These are phyloP conservation scores for Mesotaenium endlicherianum DNA, from an alignment of 139 green algal species.

Conservation along the genomic window DNA sequence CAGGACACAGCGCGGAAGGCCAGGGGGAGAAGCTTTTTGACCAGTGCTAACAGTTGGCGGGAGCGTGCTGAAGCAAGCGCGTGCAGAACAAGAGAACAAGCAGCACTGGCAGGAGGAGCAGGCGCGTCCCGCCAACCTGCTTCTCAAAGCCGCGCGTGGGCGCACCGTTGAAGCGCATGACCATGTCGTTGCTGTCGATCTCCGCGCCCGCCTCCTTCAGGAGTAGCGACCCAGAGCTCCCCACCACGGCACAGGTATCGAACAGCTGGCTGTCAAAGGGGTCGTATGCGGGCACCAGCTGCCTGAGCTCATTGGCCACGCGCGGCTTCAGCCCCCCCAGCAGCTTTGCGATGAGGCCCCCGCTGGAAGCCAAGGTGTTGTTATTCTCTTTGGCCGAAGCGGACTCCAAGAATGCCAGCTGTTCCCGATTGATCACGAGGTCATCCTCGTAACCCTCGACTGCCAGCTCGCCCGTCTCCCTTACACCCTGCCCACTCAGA, in stretches of 20 bases:
- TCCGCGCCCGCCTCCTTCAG: constrained; percentile 35
- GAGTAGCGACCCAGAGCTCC: constrained; percentile 52
- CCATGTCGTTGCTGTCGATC: constrained; percentile 56
- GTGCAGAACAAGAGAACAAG: no score
- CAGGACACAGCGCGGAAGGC: background rate
- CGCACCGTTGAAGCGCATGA: constrained; percentile 54
- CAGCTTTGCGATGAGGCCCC: no score
- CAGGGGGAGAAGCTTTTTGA: no score
- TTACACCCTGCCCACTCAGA: no score
- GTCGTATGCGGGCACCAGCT: background rate
- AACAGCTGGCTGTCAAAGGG: background rate
- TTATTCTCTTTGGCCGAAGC: no score
- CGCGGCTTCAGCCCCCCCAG: background rate
- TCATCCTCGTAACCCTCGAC: background rate
- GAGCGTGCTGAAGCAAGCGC: no score
- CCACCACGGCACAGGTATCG: constrained; percentile 54
- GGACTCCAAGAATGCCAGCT: no score
- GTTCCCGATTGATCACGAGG: no score
- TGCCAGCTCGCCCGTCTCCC: background rate
- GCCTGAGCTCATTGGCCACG: background rate
- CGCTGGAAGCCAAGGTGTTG: no score
- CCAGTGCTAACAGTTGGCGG: no score
- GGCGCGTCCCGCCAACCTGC: constrained; percentile 5
- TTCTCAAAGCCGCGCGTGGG: constrained; percentile 50
- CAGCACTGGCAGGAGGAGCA: background rate